Conservation (phyloP, 192 early-diverging fungal genomes). For the Umbelopsis sp. region DNA sequence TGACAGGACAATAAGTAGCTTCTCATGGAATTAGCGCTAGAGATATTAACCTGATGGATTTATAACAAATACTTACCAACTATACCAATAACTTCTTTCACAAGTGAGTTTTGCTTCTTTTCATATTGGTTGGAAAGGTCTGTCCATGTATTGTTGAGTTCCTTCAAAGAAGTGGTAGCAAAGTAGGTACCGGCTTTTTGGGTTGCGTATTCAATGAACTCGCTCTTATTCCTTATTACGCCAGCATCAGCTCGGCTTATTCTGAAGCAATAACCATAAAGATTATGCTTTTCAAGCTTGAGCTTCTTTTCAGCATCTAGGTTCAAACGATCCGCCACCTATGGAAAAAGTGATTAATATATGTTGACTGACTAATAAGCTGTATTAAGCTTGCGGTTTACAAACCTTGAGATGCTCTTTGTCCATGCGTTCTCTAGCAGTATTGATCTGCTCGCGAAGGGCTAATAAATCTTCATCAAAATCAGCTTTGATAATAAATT, state of each 20-base stretch:
- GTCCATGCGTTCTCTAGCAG: constrained; percentile 54
- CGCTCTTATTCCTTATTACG: constrained; percentile 66
- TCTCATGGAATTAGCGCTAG: not conserved
- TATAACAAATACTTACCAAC: constrained; percentile 50
- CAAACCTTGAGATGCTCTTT: constrained; percentile 62
- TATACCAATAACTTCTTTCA: constrained; percentile 87
- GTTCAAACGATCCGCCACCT: constrained; percentile 65
- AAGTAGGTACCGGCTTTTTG: constrained; percentile 90
- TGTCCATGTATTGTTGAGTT: constrained; percentile 62
- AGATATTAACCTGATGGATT: not conserved
- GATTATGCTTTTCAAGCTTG: constrained; percentile 84
- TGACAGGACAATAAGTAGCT: constrained; percentile 79
- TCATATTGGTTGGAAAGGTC: constrained; percentile 69
- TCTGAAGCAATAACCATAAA: constrained; percentile 86
- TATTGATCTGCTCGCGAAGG: constrained; percentile 54
- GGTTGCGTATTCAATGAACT: constrained; percentile 85
- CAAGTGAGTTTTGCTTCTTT: constrained; percentile 69
- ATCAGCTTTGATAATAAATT: constrained; percentile 86
- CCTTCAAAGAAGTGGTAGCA: constrained; percentile 72
- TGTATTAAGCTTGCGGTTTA: not conserved
- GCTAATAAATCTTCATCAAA: constrained; percentile 75
- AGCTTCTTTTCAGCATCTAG: constrained; percentile 86
- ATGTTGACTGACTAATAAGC: constrained; percentile 3
- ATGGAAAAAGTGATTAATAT: not conserved
- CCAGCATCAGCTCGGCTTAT: constrained; percentile 73